Conservation (phyloP, 2,329 filamentous ascomycete genomes). For the Rhynchosporium graminicola region DNA sequence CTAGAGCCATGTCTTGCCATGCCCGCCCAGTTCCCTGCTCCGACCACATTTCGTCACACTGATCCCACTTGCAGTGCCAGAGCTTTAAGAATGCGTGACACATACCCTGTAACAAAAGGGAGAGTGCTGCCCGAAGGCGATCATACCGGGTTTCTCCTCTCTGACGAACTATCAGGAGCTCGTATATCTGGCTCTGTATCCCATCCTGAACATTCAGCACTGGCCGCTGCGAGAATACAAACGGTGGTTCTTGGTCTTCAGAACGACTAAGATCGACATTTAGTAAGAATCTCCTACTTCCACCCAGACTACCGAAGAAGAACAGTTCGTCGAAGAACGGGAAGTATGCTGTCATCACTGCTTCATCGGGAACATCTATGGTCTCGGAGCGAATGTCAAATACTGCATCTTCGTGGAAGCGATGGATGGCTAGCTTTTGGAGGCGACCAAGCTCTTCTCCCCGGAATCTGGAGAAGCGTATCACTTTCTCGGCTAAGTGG, state of each 20-base stretch:
- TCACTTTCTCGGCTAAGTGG: conserved; percentile 11
- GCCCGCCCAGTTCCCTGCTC: conserved; percentile 10
- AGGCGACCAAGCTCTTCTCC: conserved; percentile 8
- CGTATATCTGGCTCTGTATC: not conserved
- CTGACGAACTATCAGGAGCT: conserved; percentile 5
- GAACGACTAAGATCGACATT: not conserved
- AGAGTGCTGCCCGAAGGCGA: conserved; percentile 5
- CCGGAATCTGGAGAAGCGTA: conserved; percentile 12
- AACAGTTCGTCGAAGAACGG: conserved; percentile 23
- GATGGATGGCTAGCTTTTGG: conserved; percentile 14
- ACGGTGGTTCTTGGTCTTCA: not conserved
- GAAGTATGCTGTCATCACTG: conserved; percentile 15
- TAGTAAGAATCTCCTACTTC: conserved; percentile 4
- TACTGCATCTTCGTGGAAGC: conserved; percentile 12
- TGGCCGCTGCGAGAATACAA: not conserved
- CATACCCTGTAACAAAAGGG: conserved; percentile 20
- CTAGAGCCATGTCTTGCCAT: conserved; percentile 20
- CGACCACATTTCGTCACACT: conserved; percentile 11
- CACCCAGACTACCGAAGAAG: conserved; percentile 20
- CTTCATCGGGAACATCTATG: not conserved
- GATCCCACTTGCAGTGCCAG: conserved; percentile 12
- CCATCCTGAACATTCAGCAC: not conserved
- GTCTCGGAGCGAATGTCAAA: conserved; percentile 2
- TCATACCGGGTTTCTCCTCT: not conserved
- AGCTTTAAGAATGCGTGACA: conserved; percentile 16